Conservation (phyloP, 2,329 filamentous ascomycete species). For the Talaromyces atroroseus region DNA sequence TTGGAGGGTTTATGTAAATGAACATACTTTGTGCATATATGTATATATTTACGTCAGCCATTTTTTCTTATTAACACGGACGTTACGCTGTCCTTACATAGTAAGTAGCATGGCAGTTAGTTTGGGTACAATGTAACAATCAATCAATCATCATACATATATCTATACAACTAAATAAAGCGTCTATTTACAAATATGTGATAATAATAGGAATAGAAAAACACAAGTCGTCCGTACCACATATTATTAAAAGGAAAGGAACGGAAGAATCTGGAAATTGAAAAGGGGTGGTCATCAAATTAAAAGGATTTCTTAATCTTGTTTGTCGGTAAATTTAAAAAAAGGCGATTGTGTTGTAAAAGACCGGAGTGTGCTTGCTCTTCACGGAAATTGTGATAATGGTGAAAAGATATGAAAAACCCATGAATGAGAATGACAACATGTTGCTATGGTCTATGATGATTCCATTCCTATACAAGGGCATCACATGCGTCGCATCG, state of each 20-base stretch:
- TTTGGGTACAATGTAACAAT: too few species aligned
- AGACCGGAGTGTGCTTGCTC: not conserved
- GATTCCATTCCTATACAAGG: too few species aligned
- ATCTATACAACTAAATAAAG: not conserved
- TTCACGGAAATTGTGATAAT: not conserved
- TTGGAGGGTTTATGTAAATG: too few species aligned
- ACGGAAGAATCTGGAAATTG: not conserved
- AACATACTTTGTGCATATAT: not conserved
- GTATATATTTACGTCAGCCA: not conserved
- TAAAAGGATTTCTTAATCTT: not conserved
- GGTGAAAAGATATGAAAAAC: not conserved
- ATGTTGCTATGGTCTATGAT: not conserved
- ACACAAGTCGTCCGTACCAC: not conserved
- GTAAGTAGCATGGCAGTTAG: too few species aligned
- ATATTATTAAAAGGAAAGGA: not conserved
- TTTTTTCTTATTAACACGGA: too few species aligned
- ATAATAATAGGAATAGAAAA: not conserved
- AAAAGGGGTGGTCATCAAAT: not conserved
- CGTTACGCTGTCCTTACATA: too few species aligned
- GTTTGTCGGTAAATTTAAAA: not conserved
- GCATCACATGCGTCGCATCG: not conserved
- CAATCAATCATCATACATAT: not conserved
- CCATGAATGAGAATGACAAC: not conserved
- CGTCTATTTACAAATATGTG: not conserved
- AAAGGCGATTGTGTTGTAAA: not conserved